Conservation (phyloP, 176 grass and related monocot species). For the Oryza punctata region DNA sequence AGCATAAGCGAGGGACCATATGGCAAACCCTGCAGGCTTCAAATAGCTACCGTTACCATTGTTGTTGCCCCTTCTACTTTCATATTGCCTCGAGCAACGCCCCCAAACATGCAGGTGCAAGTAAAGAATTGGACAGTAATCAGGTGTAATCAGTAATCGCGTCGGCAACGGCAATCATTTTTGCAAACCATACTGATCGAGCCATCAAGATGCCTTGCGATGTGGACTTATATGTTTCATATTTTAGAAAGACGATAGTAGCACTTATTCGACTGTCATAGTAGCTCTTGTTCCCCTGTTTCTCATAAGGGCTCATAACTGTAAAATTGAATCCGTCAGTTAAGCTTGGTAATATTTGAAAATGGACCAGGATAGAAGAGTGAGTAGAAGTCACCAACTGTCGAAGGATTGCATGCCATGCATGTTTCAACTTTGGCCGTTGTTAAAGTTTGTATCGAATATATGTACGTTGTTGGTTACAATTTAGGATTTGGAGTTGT, state of each 20-base stretch:
- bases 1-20: conserved; percentile 5
- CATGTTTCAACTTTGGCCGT: too few species aligned
- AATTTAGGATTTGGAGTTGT: too few species aligned
- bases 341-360: too few species aligned
- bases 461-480: too few species aligned
- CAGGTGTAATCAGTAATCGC: not conserved
- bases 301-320: too few species aligned
- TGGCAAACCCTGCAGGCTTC: not conserved
- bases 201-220: too few species aligned
- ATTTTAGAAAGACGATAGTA: too few species aligned
- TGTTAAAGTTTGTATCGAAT: too few species aligned
- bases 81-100: not conserved
- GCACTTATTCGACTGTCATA: too few species aligned
- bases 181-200: not conserved
- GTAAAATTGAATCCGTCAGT: too few species aligned
- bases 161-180: not conserved
- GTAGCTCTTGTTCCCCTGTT: too few species aligned
- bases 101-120: not conserved
- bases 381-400: not conserved
- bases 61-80: not conserved
- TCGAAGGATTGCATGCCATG: not conserved
- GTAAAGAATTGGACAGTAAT: not conserved
- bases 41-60: not conserved
- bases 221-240: too few species aligned
- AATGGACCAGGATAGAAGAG: not conserved